phyloP scores from a whole-genome alignment of 345 rosid genomes.

The sweet orange (Citrus sinensis) region DVS_A1.0 CM039162.1:28850501-28851000 shows the following conservation, averaged over 20 bases:
- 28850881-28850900: too few relatives aligned
- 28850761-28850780: slow-evolving; percentile 19
- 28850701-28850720: neutral
- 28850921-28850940: too few relatives aligned
- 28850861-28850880: too few relatives aligned
- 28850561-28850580: neutral
- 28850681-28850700: neutral
- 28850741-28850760: slow-evolving; percentile 2
- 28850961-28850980: too few relatives aligned
- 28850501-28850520: neutral
- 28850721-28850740: neutral
- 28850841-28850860: neutral
- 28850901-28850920: too few relatives aligned
- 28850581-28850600: neutral
- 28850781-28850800: slow-evolving; percentile 18
- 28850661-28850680: slow-evolving; percentile 25
- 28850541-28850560: neutral
- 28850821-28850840: neutral
- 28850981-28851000: too few relatives aligned
- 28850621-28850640: neutral
- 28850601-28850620: neutral
- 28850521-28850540: neutral
- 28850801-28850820: neutral
- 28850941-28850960: too few relatives aligned
- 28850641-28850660: slow-evolving; percentile 3